Evolutionary conservation across 2,329 filamentous ascomycete genomes (phyloP).

Genomic region (Microcyclospora pomicola): DNA sequence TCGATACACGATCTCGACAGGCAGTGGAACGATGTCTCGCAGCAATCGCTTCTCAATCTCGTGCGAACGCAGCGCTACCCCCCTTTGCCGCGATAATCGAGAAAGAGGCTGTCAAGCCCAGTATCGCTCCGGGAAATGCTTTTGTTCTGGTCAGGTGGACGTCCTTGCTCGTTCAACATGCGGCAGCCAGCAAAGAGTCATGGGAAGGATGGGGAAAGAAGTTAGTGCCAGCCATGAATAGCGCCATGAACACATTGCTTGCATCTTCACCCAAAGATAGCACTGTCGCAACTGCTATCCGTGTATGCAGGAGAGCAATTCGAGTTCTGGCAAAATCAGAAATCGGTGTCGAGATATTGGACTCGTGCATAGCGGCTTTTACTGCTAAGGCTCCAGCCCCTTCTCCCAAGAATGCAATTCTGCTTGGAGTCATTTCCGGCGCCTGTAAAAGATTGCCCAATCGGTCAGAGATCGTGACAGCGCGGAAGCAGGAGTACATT

Average conservation of each 20-base stretch:
- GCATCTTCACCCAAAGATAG: constrained; percentile 48
- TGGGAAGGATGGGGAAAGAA: constrained; percentile 55
- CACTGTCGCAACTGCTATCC: constrained; percentile 58
- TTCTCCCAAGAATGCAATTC: constrained; percentile 55
- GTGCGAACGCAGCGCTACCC: constrained; percentile 44
- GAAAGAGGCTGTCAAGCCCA: constrained; percentile 59
- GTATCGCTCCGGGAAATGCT: constrained; percentile 64
- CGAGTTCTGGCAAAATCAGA: constrained; percentile 55
- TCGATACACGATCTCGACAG: constrained; percentile 69
- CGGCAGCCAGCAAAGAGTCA: constrained; percentile 43
- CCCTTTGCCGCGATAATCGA: constrained; percentile 54
- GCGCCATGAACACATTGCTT: constrained; percentile 64
- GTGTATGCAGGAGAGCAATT: constrained; percentile 66
- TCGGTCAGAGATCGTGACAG: constrained; percentile 48
- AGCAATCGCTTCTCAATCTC: constrained; percentile 47
- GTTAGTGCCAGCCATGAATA: constrained; percentile 54
- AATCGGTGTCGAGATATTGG: constrained; percentile 47
- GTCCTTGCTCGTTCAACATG: constrained; percentile 59
- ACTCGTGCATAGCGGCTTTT: constrained; percentile 50
- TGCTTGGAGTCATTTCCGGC: constrained; percentile 76
- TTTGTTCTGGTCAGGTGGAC: constrained; percentile 90
- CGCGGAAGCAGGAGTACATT: constrained; percentile 58
- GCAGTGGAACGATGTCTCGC: constrained; percentile 71
- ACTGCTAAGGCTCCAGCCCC: constrained; percentile 53
- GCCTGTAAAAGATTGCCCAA: constrained; percentile 61